phyloP scores from a whole-genome alignment of 108 stramenopile species.

The Bacterosira constricta region DNA sequence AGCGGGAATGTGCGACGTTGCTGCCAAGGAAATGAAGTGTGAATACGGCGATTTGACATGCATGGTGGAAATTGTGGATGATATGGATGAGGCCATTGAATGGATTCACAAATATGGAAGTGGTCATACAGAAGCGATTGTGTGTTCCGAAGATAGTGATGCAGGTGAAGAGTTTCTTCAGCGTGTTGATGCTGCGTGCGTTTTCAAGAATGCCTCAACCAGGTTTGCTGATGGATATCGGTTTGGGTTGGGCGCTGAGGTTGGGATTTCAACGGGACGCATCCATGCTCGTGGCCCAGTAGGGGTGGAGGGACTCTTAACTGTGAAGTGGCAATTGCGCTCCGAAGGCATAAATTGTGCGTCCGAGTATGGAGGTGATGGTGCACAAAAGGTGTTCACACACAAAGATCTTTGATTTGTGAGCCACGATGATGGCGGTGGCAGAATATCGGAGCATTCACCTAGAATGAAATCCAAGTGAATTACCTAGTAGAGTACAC shows the following conservation, averaged over 20 bases:
- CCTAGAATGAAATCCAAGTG: no score
- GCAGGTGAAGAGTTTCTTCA: conserved; percentile 86
- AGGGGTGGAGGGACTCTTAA: conserved; percentile 94
- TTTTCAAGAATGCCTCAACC: conserved; percentile 97
- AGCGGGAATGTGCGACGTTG: conserved; percentile 68
- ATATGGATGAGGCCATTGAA: conserved; percentile 87
- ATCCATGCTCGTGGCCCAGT: conserved; percentile 97
- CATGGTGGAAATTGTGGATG: conserved; percentile 90
- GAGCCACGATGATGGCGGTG: no score
- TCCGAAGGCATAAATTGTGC: conserved; percentile 47
- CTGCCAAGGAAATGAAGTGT: conserved; percentile 67
- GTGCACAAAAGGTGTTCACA: conserved; percentile 21
- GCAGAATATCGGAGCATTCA: no score
- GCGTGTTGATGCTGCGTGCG: conserved; percentile 93
- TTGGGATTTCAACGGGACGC: conserved; percentile 95
- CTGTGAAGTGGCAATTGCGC: conserved; percentile 94
- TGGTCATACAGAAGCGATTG: conserved; percentile 95
- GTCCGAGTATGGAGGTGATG: conserved; percentile 18
- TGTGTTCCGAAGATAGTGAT: conserved; percentile 79
- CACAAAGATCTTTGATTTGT: conserved; percentile 47
- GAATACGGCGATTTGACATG: conserved; percentile 94
- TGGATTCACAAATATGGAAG: conserved; percentile 93
- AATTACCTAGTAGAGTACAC: no score
- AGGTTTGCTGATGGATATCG: conserved; percentile 97
- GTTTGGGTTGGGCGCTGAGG: conserved; percentile 97